These are phyloP conservation scores for Herpetospermum pedunculosum DNA, from an alignment of 306 rosid genomes.

Conservation along the genomic window DNA sequence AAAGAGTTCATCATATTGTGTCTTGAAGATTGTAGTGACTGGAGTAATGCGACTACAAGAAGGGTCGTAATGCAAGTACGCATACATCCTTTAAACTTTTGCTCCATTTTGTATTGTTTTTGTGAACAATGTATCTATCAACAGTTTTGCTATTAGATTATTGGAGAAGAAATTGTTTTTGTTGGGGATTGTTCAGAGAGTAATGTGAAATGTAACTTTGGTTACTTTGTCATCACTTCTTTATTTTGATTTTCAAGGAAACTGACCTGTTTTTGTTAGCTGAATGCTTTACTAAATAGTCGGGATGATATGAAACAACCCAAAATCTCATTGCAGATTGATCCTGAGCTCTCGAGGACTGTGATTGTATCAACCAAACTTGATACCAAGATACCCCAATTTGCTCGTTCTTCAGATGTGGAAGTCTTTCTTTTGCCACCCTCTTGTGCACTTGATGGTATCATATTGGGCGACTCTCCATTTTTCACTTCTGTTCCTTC, in stretches of 20 bases:
- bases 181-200: not conserved
- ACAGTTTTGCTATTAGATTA: not conserved
- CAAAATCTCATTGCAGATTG: conserved; percentile 38
- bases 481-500: conserved; percentile 96
- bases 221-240: not conserved
- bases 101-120: not conserved
- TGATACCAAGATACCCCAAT: conserved; percentile 93
- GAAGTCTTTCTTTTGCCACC: conserved; percentile 95
- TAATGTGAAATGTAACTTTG: not conserved
- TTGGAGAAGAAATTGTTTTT: not conserved
- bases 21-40: conserved; percentile 90
- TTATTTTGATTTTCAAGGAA: not conserved
- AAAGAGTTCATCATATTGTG: conserved; percentile 82
- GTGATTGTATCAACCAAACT: conserved; percentile 90
- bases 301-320: not conserved
- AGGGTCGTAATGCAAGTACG: conserved; percentile 88
- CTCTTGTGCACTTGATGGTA: conserved; percentile 68
- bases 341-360: conserved; percentile 88
- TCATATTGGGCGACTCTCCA: conserved; percentile 82
- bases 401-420: conserved; percentile 84
- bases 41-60: conserved; percentile 88
- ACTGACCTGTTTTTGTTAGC: not conserved
- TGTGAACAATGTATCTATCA: not conserved
- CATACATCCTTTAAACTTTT: not conserved
- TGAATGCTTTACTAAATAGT: conserved; percentile 1